Base-by-base conservation (phyloP, 164 flowering plant species). In the Liquidambar formosana region DNA sequence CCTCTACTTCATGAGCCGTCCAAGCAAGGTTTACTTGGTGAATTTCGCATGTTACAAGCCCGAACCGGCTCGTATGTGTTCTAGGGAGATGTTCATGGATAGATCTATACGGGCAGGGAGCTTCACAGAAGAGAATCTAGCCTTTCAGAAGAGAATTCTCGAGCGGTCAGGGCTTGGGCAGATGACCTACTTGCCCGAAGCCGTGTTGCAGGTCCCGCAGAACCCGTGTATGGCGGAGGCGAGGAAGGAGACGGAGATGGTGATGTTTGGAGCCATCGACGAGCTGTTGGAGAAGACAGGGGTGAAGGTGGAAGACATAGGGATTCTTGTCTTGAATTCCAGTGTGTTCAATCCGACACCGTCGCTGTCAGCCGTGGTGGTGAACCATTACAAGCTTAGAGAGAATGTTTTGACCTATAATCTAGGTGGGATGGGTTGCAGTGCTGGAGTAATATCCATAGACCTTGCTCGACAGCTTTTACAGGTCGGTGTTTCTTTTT, bases 11-110 rank as follows among this genome's bases (percentile, higher is more conserved):
- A 25, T 47, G 53, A 5, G 54, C 45, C 53, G 64, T 8, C 71
- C 71, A 3, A 23, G 64, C 5, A 25, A 58, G 47, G 57, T 68
- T 46, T 68, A 68, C 57, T 28, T 68, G 43, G 38, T 68, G 9
- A 48, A 68, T 28, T 68, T 68, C 13, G 53, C 71, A n/a, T 68
- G 71, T 16, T 68, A 23, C 57, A 68, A 68, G 27, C 71, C 71
- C 10, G 56, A 59, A n/a, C 56, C 44, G 5, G 12, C 13, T 8
- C 23, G 4, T 0, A 44, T 45, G 16, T 58, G 64, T 61, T 23
- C 15, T 11, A 46, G 18, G 15, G 71, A 68, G 15, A 45, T 13
- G 5, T 59, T 45, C 63, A 25, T 68, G 4, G 22, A 65, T 6
- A 11, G 26, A 38, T 18, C 60, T 2, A 18, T 2, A 38, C 8